phyloP scores from a whole-genome alignment of 169 alveolate species.

The Eimeria mitis region DNA sequence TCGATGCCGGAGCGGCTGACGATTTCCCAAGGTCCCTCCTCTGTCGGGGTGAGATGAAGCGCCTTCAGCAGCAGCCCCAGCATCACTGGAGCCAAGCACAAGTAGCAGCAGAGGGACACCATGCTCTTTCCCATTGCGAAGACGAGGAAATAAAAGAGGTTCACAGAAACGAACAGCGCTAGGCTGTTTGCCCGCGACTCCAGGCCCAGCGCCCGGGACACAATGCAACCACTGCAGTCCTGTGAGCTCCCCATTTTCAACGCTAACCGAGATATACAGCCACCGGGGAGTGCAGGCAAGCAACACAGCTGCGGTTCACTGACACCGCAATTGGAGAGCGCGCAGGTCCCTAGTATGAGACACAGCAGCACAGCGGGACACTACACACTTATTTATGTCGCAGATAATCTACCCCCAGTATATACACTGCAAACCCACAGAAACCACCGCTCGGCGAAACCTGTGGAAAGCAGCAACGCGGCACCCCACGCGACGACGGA shows the following conservation, averaged over 20 bases:
- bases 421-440: slow-evolving; percentile 21
- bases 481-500: slow-evolving; percentile 55
- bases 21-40: slow-evolving; percentile 71
- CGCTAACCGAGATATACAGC: not conserved
- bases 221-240: slow-evolving; percentile 35
- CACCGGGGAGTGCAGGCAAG: not conserved
- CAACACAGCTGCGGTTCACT: slow-evolving; percentile 7
- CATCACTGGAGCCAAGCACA: slow-evolving; percentile 52
- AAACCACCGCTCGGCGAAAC: slow-evolving; percentile 1
- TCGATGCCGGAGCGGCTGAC: slow-evolving; percentile 53
- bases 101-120: slow-evolving; percentile 71
- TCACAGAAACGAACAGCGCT: slow-evolving; percentile 61
- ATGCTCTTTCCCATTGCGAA: slow-evolving; percentile 72
- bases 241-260: slow-evolving; percentile 34
- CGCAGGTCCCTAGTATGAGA: not conserved
- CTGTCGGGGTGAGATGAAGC: slow-evolving; percentile 58
- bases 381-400: not conserved
- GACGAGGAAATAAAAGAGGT: slow-evolving; percentile 70
- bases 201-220: slow-evolving; percentile 28
- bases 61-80: slow-evolving; percentile 60
- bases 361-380: not conserved
- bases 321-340: slow-evolving; percentile 12
- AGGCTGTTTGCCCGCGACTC: slow-evolving; percentile 62
- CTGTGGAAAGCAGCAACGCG: slow-evolving; percentile 43
- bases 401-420: not conserved